A percentile compares a stretch with the other conserved stretches of the same genome.
Evolutionary conservation across 2,329 filamentous ascomycete genomes (phyloP).

Genomic region (Pseudogymnoascus sp.): DNA sequence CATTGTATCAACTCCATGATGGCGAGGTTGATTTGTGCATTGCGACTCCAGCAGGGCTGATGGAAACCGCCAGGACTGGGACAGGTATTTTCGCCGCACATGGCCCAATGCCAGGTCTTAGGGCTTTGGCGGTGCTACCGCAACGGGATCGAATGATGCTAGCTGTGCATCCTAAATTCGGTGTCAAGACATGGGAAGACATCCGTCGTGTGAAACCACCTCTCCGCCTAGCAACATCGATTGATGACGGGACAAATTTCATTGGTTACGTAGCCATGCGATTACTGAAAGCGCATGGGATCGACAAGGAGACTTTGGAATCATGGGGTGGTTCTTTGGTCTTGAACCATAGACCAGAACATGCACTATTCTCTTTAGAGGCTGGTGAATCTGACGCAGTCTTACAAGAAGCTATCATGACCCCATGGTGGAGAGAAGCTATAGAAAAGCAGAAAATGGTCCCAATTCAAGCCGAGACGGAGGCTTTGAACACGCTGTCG

Average conservation of each 20-base stretch:
- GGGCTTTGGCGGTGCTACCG: slow-evolving; percentile 9
- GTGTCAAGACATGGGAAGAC: slow-evolving; percentile 10
- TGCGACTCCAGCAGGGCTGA: slow-evolving; percentile 9
- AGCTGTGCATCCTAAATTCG: slow-evolving; percentile 11
- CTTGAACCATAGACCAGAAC: slow-evolving; percentile 10
- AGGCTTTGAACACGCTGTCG: neutral
- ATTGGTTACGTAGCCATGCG: slow-evolving; percentile 12
- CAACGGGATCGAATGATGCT: slow-evolving; percentile 13
- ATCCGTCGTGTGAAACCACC: slow-evolving; percentile 10
- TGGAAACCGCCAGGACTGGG: neutral
- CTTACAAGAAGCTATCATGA: slow-evolving; percentile 13
- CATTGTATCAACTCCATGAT: slow-evolving; percentile 9
- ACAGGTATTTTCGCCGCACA: slow-evolving; percentile 5
- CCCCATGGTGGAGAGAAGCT: slow-evolving; percentile 10
- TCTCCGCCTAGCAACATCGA: slow-evolving; percentile 9
- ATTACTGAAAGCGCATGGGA: slow-evolving; percentile 11
- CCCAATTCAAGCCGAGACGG: slow-evolving; percentile 11
- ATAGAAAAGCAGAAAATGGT: slow-evolving; percentile 10
- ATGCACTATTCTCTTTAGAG: slow-evolving; percentile 3
- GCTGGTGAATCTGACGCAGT: slow-evolving; percentile 8
- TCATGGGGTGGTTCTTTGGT: slow-evolving; percentile 11
- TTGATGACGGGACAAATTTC: slow-evolving; percentile 11
- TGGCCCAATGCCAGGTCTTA: slow-evolving; percentile 10
- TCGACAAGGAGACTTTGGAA: slow-evolving; percentile 3
- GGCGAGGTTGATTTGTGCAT: slow-evolving; percentile 11